A percentile compares a stretch with the other conserved stretches of the same genome.
phyloP scores from a whole-genome alignment of 1,284 basidiomycete genomes.

The Vanrija sp. region DNA sequence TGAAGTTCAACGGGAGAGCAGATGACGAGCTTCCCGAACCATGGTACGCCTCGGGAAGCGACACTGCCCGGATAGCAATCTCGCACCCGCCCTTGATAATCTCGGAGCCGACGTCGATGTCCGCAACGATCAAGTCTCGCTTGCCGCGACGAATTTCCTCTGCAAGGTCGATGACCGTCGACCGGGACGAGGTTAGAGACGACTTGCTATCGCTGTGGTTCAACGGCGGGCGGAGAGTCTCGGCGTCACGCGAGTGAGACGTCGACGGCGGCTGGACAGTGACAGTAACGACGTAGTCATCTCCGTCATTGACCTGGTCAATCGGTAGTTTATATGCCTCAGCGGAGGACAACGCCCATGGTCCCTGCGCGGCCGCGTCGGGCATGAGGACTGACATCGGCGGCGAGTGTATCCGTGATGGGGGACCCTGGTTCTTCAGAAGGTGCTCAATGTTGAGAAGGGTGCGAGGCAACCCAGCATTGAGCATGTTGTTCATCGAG shows the following conservation, averaged over 20 bases:
- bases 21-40: conserved; percentile 6
- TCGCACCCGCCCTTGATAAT: conserved; percentile 37
- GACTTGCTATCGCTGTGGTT: conserved; percentile 31
- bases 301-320: conserved; percentile 32
- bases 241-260: conserved; percentile 1
- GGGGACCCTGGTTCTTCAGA: conserved; percentile 58
- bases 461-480: conserved; percentile 64
- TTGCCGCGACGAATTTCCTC: conserved; percentile 40
- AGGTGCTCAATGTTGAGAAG: conserved; percentile 68
- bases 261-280: conserved; percentile 30
- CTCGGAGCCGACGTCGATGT: conserved; percentile 35
- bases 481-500: conserved; percentile 83
- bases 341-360: conserved; percentile 37
- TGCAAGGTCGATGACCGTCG: conserved; percentile 36
- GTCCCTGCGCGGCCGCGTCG: conserved; percentile 21
- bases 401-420: conserved; percentile 66
- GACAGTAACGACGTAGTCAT: conserved; percentile 31
- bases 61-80: conserved; percentile 32
- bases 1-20: conserved; percentile 28
- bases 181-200: conserved; percentile 29
- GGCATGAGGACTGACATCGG: conserved; percentile 43
- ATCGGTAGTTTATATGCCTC: conserved; percentile 31
- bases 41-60: conserved; percentile 33
- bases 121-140: conserved; percentile 36
- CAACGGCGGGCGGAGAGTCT: conserved; percentile 24